Conservation (phyloP, 352 stramenopile species). For the Pythium aphanidermatum region DNA sequence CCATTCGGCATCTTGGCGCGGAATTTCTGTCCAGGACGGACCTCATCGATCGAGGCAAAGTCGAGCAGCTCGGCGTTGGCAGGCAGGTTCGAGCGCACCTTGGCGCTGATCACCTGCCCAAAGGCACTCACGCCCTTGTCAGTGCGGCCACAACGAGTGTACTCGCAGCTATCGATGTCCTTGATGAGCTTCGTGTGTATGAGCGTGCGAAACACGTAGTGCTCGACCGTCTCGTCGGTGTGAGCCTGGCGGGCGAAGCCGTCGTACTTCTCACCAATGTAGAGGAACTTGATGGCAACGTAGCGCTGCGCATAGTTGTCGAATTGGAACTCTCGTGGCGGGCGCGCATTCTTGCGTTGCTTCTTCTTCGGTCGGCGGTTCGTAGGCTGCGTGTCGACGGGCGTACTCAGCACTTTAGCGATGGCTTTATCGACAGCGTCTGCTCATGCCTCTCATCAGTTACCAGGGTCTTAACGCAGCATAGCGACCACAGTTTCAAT, state of each 20-base stretch:
- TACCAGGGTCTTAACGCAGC: too few relatives aligned
- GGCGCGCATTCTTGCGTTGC: conserved; percentile 31
- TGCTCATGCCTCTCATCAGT: conserved; percentile 16
- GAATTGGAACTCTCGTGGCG: conserved; percentile 59
- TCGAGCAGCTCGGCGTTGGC: conserved; percentile 56
- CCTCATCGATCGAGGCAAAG: conserved; percentile 54
- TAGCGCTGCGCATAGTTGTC: conserved; percentile 67
- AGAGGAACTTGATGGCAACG: conserved; percentile 82
- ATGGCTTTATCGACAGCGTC: conserved; percentile 69
- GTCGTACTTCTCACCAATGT: conserved; percentile 83
- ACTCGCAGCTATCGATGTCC: conserved; percentile 73
- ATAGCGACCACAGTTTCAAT: background rate
- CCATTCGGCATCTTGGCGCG: conserved; percentile 49
- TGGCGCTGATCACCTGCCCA: conserved; percentile 68
- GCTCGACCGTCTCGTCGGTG: conserved; percentile 92
- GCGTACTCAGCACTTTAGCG: conserved; percentile 46
- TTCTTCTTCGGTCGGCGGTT: conserved; percentile 52
- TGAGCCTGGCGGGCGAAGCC: conserved; percentile 87
- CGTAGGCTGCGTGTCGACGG: conserved; percentile 5
- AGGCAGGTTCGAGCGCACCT: conserved; percentile 72
- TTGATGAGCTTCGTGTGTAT: conserved; percentile 89
- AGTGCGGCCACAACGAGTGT: conserved; percentile 96
- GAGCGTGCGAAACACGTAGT: conserved; percentile 92
- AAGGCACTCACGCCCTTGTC: conserved; percentile 94
- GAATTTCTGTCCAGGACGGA: conserved; percentile 54